Evolutionary conservation across 73 alveolate genomes (phyloP).

Genomic region (Stentor roeselii): DNA sequence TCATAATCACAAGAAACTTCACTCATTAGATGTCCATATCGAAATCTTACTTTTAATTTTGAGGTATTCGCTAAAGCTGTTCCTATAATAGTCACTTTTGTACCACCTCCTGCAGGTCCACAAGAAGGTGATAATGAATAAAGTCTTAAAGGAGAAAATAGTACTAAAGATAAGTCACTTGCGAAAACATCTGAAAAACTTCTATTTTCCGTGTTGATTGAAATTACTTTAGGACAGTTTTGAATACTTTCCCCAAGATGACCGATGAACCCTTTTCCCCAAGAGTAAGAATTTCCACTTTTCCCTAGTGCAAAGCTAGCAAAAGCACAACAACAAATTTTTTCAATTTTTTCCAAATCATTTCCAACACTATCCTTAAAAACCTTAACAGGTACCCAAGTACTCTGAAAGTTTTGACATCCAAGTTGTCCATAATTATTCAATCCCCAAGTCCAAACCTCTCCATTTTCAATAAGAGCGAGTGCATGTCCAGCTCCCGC

Average conservation of each 20-base stretch:
- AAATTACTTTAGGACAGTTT: slow-evolving; percentile 79
- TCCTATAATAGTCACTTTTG: slow-evolving; percentile 87
- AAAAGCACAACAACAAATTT: slow-evolving; percentile 85
- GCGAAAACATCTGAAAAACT: slow-evolving; percentile 88
- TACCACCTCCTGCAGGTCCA: slow-evolving; percentile 99
- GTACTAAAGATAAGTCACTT: slow-evolving; percentile 86
- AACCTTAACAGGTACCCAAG: slow-evolving; percentile 82
- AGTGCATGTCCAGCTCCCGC: slow-evolving; percentile 98
- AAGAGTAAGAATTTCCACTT: slow-evolving; percentile 86
- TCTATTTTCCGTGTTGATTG: slow-evolving; percentile 79
- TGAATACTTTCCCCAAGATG: slow-evolving; percentile 67
- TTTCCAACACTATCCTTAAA: slow-evolving; percentile 73
- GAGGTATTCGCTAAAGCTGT: slow-evolving; percentile 95
- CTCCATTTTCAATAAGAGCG: slow-evolving; percentile 89
- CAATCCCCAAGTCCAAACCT: slow-evolving; percentile 90
- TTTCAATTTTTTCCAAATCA: slow-evolving; percentile 61
- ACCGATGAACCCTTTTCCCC: slow-evolving; percentile 98
- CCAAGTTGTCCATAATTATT: slow-evolving; percentile 97
- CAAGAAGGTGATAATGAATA: slow-evolving; percentile 91
- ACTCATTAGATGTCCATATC: slow-evolving; percentile 81
- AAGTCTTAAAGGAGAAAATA: slow-evolving; percentile 96
- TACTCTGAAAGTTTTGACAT: slow-evolving; percentile 77
- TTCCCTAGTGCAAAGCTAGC: slow-evolving; percentile 84
- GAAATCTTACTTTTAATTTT: slow-evolving; percentile 88
- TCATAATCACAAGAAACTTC: slow-evolving; percentile 93